Evolutionary conservation across 2,329 filamentous ascomycete species (phyloP).

Genomic region (Alternaria triticimaculans): DNA sequence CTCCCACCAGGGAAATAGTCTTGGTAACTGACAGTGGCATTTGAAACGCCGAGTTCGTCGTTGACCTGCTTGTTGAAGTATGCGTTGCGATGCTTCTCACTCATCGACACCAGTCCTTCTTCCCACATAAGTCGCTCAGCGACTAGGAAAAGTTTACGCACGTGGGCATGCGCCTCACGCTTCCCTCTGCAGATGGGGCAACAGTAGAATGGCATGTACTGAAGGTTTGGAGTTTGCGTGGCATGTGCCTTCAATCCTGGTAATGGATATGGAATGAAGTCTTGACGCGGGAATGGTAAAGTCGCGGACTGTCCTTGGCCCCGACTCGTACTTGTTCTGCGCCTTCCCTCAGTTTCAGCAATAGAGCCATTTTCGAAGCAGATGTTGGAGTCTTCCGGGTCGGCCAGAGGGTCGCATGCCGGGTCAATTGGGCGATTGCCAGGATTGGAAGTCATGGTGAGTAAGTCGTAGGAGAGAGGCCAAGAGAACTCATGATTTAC

Average conservation of each 20-base stretch:
- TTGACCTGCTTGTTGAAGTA: constrained; percentile 37
- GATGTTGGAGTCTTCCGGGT: neutral
- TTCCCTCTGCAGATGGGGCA: constrained; percentile 25
- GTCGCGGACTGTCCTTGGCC: no score
- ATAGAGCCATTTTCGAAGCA: neutral
- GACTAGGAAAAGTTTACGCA: constrained; percentile 39
- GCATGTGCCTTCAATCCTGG: neutral
- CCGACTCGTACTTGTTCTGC: neutral
- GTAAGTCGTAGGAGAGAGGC: neutral
- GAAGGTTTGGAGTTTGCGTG: neutral
- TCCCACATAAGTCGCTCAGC: constrained; percentile 37
- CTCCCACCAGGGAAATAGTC: constrained; percentile 30
- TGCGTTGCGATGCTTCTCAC: constrained; percentile 31
- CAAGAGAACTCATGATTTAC: neutral
- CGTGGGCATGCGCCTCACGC: constrained; percentile 24
- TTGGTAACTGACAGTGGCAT: constrained; percentile 28
- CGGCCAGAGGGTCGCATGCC: neutral
- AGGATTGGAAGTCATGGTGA: neutral
- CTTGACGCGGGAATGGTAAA: neutral
- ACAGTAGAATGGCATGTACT: constrained; percentile 12
- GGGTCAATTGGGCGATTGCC: constrained; percentile 4
- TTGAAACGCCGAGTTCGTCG: constrained; percentile 34
- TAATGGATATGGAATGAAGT: neutral
- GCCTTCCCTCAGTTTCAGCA: neutral
- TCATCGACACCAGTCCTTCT: constrained; percentile 17